Evolutionary conservation across 139 green algal species (phyloP), one percentile per base, ranked within the genome.

Genomic region (Micromonas pusilla): DNA sequence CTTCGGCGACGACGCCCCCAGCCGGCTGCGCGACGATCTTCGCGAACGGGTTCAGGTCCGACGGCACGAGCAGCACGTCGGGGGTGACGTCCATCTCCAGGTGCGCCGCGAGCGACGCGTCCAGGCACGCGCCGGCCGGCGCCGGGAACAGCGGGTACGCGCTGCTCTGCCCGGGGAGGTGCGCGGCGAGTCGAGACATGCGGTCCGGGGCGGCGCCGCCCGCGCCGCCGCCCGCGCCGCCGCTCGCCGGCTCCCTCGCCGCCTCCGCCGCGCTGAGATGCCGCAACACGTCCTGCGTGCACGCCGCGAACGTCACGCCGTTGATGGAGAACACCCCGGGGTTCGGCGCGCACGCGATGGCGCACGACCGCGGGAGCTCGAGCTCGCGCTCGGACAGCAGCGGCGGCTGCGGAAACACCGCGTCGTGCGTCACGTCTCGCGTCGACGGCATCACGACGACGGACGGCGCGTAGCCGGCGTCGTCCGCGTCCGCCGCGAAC

Each of bases 61-160:
- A 98, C 0, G 94, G 91, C 68, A 96, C 76, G 9, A 98, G 33
- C 66, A 98, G 84, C n/a, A 98, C 64, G 85, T 97, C 83, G 2
- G 92, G 95, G 0, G 62, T 75, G 64, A 52, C 36, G 0, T 87
- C 81, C 37, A 98, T 77, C 52, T 81, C 75, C 57, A 97, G 83
- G 30, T 70, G 78, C 0, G 72, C 36, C 31, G 81, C 83, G n/a
- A 85, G 73, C 23, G 81, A 81, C 26, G 85, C 81, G 87, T 98
- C 94, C 33, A 98, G 79, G 68, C 84, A 87, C 3, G 85, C 70
- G 34, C 89, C 90, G 6, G 74, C 65, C 0, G 87, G 72, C 1
- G 92, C 81, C 20, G 94, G 94, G 82, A 89, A 97, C 71, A 98
- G 53, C 3, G 94, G 94, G 81, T 94, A 97, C 80, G 89, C 95